Evolutionary conservation across 768 basidiomycete species (phyloP).

Genomic region (Lepiota venenata): DNA sequence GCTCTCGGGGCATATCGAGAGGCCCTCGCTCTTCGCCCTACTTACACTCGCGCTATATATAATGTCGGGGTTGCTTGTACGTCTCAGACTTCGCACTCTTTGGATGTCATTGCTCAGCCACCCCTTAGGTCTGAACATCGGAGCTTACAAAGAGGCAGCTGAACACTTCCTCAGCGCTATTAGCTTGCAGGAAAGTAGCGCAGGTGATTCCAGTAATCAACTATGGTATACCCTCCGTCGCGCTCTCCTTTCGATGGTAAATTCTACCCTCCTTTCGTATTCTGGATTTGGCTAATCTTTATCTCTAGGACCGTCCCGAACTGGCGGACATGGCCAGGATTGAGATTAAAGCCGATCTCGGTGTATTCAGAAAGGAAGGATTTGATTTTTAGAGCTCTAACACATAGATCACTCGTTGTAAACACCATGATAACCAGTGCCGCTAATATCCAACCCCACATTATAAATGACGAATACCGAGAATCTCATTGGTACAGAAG

Average conservation of each 20-base stretch:
- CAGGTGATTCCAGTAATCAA: slow-evolving; percentile 73
- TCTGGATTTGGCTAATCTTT: slow-evolving; percentile 9
- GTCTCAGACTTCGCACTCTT: slow-evolving; percentile 26
- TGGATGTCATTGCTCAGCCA: slow-evolving; percentile 6
- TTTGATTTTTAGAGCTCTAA: slow-evolving; percentile 72
- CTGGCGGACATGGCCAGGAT: slow-evolving; percentile 73
- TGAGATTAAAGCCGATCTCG: slow-evolving; percentile 58
- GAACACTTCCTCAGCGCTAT: slow-evolving; percentile 93
- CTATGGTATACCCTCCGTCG: slow-evolving; percentile 89
- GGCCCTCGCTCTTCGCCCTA: slow-evolving; percentile 87
- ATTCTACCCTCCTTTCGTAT: slow-evolving; percentile 16
- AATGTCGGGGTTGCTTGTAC: slow-evolving; percentile 97
- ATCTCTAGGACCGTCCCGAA: slow-evolving; percentile 68
- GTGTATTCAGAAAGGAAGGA: slow-evolving; percentile 76
- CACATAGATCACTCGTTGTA: not conserved
- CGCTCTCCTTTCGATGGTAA: slow-evolving; percentile 77
- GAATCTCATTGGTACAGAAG: not conserved
- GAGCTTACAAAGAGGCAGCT: slow-evolving; percentile 91
- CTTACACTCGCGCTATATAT: slow-evolving; percentile 95
- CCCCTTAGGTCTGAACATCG: slow-evolving; percentile 84
- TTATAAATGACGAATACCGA: not conserved
- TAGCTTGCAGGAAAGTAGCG: slow-evolving; percentile 68
- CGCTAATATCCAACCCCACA: not conserved
- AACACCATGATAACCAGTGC: not conserved
- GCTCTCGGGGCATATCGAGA: slow-evolving; percentile 87